These are phyloP conservation scores for Nepenthes alata DNA, from an alignment of 179 eudicot genomes.

Conservation along the genomic window DNA sequence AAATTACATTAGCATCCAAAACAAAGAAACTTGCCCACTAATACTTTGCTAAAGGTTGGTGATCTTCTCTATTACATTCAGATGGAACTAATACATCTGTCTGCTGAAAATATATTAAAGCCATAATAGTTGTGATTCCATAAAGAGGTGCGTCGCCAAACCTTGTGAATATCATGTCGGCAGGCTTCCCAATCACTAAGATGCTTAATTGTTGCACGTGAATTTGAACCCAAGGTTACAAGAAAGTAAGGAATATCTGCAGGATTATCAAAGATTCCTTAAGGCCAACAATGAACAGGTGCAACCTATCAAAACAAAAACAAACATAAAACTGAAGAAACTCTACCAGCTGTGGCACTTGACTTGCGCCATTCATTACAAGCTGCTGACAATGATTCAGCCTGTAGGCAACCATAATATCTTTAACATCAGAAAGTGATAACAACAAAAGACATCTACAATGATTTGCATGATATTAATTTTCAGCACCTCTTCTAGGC, in stretches of 20 bases:
- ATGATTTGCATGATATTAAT: not conserved
- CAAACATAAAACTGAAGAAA: not conserved
- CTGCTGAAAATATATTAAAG: not conserved
- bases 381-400: slow-evolving; percentile 51
- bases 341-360: slow-evolving; percentile 54
- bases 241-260: slow-evolving; percentile 83
- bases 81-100: not conserved
- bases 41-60: not conserved
- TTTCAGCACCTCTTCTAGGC: slow-evolving; percentile 49
- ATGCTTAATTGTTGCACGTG: slow-evolving; percentile 47
- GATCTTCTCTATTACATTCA: slow-evolving; percentile 1
- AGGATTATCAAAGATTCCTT: slow-evolving; percentile 7
- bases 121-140: too few species aligned
- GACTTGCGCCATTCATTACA: slow-evolving; percentile 85
- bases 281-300: not conserved
- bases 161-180: slow-evolving; percentile 58
- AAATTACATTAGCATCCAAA: slow-evolving; percentile 6
- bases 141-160: slow-evolving; percentile 9
- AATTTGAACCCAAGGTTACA: slow-evolving; percentile 45
- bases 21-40: not conserved
- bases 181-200: slow-evolving; percentile 68
- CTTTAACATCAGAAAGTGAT: not conserved
- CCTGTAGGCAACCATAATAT: slow-evolving; percentile 26
- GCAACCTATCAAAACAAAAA: not conserved
- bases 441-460: not conserved